Conservation (phyloP, 23 red algal species). For the Gracilaria gracilis region DNA sequence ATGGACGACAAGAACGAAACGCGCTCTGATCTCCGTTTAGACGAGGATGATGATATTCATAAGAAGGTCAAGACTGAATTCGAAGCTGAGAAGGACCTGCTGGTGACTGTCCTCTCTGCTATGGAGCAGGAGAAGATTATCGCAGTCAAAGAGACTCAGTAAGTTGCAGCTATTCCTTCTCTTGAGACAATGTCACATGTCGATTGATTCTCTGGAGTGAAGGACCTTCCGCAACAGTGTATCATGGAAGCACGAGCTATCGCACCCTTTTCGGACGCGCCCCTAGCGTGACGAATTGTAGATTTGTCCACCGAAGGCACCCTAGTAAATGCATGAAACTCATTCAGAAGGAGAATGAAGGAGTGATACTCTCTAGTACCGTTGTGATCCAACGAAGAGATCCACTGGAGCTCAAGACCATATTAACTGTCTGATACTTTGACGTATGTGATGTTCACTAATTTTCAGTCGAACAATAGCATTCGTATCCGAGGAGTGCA, state of each 20-base stretch:
- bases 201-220: constrained; percentile 1
- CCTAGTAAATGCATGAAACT: constrained; percentile 47
- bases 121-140: constrained; percentile 95
- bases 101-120: constrained; percentile 90
- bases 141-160: constrained; percentile 83
- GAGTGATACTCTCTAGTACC: background rate
- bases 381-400: too few relatives aligned
- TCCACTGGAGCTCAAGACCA: too few relatives aligned
- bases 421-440: too few relatives aligned
- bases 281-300: constrained; percentile 33
- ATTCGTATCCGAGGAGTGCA: too few relatives aligned
- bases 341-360: background rate
- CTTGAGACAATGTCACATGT: constrained; percentile 21
- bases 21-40: constrained; percentile 90
- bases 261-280: constrained; percentile 12
- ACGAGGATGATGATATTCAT: constrained; percentile 89
- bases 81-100: constrained; percentile 86
- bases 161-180: background rate
- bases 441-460: too few relatives aligned
- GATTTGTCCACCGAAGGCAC: constrained; percentile 39
- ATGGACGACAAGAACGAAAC: constrained; percentile 99
- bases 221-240: constrained; percentile 4
- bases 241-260: constrained; percentile 18
- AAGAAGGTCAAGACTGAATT: constrained; percentile 96
- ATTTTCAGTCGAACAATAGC: too few relatives aligned